Percentiles rank a stretch among this genome's conserved stretches.
Conservation (phyloP, 805 yeast species). For the Cyberlindnera maritima region DNA sequence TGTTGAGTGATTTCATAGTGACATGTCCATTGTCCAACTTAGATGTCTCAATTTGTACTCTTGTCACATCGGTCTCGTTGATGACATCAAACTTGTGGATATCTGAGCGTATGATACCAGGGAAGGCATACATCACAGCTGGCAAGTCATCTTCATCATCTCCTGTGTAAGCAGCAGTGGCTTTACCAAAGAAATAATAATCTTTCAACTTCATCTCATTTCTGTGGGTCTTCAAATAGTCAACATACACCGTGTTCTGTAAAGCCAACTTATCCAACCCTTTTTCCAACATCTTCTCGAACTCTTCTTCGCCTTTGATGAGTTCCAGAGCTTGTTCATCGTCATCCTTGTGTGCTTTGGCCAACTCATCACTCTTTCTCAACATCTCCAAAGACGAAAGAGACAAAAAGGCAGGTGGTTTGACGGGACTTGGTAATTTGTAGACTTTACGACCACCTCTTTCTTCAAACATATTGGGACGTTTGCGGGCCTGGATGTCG, state of each 20-base stretch:
- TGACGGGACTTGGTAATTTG: conserved; percentile 3
- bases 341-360: conserved; percentile 9
- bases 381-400: neutral
- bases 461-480: conserved; percentile 9
- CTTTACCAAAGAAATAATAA: conserved; percentile 6
- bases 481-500: neutral
- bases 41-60: neutral
- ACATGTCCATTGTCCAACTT: neutral
- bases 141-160: neutral
- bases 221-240: conserved; percentile 5
- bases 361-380: conserved; percentile 9
- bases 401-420: neutral
- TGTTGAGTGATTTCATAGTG: neutral
- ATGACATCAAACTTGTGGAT: neutral
- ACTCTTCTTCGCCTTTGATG: conserved; percentile 10
- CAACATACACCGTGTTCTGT: conserved; percentile 6
- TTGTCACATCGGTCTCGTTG: conserved; percentile 1
- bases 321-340: conserved; percentile 7
- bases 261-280: conserved; percentile 6
- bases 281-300: conserved; percentile 5
- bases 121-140: neutral
- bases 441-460: conserved; percentile 2
- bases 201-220: conserved; percentile 8
- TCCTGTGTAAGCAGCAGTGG: neutral
- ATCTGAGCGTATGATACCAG: neutral